These are phyloP conservation scores for Fonticula alba DNA, from an alignment of 78 protist species.

Conservation along the genomic window DNA sequence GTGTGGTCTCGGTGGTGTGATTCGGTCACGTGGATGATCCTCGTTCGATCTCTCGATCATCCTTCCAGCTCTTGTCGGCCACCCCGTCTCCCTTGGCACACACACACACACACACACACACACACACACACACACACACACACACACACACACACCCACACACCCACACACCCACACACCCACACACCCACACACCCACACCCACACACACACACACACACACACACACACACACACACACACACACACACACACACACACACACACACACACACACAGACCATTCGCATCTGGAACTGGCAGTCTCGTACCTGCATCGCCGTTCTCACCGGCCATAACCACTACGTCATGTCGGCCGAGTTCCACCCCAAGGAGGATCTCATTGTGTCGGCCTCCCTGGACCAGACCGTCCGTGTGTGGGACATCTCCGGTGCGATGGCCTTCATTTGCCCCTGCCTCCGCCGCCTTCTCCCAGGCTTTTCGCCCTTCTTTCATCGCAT, in stretches of 20 bases:
- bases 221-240: conserved; percentile 6
- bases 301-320: conserved; percentile 70
- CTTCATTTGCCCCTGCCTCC: neutral
- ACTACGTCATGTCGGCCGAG: conserved; percentile 96
- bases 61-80: no score
- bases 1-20: no score
- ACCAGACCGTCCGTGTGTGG: conserved; percentile 95
- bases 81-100: neutral
- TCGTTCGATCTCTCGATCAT: no score
- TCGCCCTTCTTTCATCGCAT: no score
- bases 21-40: no score
- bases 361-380: conserved; percentile 90
- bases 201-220: conserved; percentile 3
- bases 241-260: conserved; percentile 6
- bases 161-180: neutral
- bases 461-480: neutral
- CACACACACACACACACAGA: conserved; percentile 3
- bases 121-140: neutral
- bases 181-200: neutral
- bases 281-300: conserved; percentile 99
- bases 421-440: conserved; percentile 64
- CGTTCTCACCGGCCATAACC: conserved; percentile 95
- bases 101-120: neutral
- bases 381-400: conserved; percentile 91
- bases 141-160: neutral